Base-by-base conservation (phyloP, 768 basidiomycete genomes). In the Auricularia cornea region DNA sequence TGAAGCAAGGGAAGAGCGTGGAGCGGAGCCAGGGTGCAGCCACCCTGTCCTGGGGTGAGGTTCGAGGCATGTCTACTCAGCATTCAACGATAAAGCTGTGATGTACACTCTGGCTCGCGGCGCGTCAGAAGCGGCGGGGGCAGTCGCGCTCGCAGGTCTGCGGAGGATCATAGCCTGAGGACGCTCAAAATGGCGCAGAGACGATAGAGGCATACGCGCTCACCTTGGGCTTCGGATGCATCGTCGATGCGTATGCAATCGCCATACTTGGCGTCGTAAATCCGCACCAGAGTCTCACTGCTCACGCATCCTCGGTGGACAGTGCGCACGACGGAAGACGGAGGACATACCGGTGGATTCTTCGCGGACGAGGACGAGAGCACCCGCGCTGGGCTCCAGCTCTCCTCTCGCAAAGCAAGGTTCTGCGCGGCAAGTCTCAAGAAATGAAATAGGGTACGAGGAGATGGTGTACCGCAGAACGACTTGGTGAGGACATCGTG, bases 261-360 rank as follows among this genome's bases (percentile, higher is more conserved):
- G 90, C 88, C 89, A 93, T 91, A 71, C 87, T 89, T 23, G 84
- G 78, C 29, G 91, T 87, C 6, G 91, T 92, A 74, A 92, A 93
- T 44, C 84, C 89, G 70, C 90, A 92, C 88, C 89, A 92, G 40
- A 92, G 73, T 35, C 88, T 83, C 32, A 81, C 90, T 89, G 54
- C 28, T 2, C 35, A n/a, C n/a, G 51, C 38, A 54, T 30, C 52
- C 14, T 41, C 14, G 48, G 28, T 40, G 33, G 31, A 33, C 40
- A 12, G 33, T n/a, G 14, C 35, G 23, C n/a, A 3, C 29, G 28
- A 16, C 26, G 35, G 23, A 38, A 60, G 26, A 23, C 6, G 29
- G 66, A 76, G 66, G 63, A 78, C 78, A 71, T 57, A 68, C 70
- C 23, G 62, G 35, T 26, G 56, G 35, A 48, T 48, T 48, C 44